Base-by-base conservation (phyloP, 371 early-diverging fungal species). In the Dinochytrium kinnereticum region DNA sequence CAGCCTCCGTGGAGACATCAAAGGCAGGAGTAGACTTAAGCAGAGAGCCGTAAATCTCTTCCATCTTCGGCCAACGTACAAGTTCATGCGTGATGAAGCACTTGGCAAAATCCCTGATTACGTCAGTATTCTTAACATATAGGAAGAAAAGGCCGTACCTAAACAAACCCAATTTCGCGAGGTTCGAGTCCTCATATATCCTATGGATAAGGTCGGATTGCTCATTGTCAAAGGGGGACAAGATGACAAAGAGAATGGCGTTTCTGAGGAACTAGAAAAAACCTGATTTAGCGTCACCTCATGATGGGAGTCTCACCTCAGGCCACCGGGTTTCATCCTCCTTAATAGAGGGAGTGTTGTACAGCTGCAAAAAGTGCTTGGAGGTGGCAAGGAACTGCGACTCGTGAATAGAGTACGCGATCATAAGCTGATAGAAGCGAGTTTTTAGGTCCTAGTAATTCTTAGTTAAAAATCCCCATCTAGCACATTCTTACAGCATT, bases 401-500 rank as follows among this genome's bases (percentile, higher is more conserved):
- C 82, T 94, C 96, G 76, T 98, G 96, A 73, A 95, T 78, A 19
- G 96, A 95, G 79, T 94, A 92, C 80, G 93, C 91, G 69, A 97
- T 94, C 98, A 98, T 96, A 71, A 97, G 86, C 67, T 95, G 88
- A 81, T 97, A 97, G 87, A 90, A 98, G 50, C 96, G 91, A 72
- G 97, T 86, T 85, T 97, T 97, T 69, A 97, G 84, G 77, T 97
- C 97, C 92, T n/a, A n/a, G n/a, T n/a, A n/a, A n/a, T n/a, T n/a
- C n/a, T n/a, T n/a, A n/a, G n/a, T n/a, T n/a, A n/a, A n/a, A n/a
- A n/a, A n/a, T n/a, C n/a, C n/a, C n/a, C n/a, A n/a, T n/a, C n/a
- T n/a, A n/a, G n/a, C n/a, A n/a, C n/a, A n/a, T n/a, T n/a, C n/a
- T 55, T 34, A 61, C 77, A n/a, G 81, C 72, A 51, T 90, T 90